phyloP scores from a whole-genome alignment of 305 asterid species.

The Fraxinus angustifolia region DNA sequence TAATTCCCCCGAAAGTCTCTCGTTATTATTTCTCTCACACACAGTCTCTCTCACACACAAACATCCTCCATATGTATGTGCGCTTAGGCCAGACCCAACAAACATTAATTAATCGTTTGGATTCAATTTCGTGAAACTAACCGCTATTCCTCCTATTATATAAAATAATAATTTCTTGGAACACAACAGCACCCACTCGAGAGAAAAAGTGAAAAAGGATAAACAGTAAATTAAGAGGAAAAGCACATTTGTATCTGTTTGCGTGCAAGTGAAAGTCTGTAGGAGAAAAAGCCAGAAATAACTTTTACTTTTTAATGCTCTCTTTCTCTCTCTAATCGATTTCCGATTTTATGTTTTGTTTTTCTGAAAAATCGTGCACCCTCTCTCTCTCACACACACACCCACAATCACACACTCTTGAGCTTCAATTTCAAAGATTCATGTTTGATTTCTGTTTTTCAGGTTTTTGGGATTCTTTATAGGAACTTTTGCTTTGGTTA shows the following conservation, averaged over 20 bases:
- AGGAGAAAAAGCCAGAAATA: constrained; percentile 37
- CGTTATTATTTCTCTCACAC: background rate
- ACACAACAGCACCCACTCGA: background rate
- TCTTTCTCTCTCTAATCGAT: constrained; percentile 18
- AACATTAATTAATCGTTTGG: background rate
- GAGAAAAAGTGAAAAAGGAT: background rate
- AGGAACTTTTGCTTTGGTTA: background rate
- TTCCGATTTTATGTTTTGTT: constrained; percentile 19
- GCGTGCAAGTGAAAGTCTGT: background rate
- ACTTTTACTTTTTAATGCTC: constrained; percentile 55
- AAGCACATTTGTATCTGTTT: constrained; percentile 46
- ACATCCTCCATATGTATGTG: background rate
- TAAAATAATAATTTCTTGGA: background rate
- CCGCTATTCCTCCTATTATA: background rate
- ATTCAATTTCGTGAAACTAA: background rate
- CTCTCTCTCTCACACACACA: background rate
- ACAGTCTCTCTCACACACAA: background rate
- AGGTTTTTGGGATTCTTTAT: background rate
- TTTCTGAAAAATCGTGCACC: constrained; percentile 45
- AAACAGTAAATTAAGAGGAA: background rate
- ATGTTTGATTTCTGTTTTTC: constrained; percentile 14
- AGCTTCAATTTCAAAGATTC: constrained; percentile 6
- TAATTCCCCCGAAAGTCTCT: background rate
- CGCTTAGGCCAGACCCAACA: background rate
- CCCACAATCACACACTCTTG: constrained; percentile 15